Percentiles rank a stretch among this genome's conserved stretches.
phyloP scores from a whole-genome alignment of 805 yeast species.

The Pichia insulana region DNA sequence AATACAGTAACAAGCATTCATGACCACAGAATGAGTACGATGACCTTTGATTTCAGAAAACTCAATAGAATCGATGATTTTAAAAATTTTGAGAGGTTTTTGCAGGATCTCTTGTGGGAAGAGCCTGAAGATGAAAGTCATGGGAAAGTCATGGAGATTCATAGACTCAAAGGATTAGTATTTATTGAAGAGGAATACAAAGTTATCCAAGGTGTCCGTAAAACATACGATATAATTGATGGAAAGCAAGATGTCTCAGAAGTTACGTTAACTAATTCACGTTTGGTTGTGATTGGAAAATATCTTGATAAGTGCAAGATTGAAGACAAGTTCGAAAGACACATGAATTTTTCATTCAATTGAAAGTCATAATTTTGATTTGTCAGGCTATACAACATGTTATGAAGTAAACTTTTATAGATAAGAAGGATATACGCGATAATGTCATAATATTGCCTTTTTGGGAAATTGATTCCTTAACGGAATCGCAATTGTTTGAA shows the following conservation, averaged over 20 bases:
- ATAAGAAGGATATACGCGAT: neutral
- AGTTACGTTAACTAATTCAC: conserved; percentile 11
- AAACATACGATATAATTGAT: conserved; percentile 74
- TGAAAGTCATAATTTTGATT: neutral
- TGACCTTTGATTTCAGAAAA: conserved; percentile 38
- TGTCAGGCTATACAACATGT: neutral
- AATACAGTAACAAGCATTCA: conserved; percentile 28
- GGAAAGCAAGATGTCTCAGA: conserved; percentile 15
- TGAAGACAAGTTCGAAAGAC: conserved; percentile 5
- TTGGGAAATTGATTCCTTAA: too few species aligned
- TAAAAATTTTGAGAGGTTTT: conserved; percentile 44
- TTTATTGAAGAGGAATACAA: conserved; percentile 35
- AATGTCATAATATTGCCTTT: neutral
- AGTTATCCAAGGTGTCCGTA: conserved; percentile 87
- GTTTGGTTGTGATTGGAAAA: conserved; percentile 29
- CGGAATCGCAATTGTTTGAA: too few species aligned
- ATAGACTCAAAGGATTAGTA: conserved; percentile 73
- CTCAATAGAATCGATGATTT: conserved; percentile 31
- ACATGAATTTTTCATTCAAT: conserved; percentile 7
- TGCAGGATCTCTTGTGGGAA: conserved; percentile 77
- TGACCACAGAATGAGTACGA: conserved; percentile 47
- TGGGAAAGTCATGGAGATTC: conserved; percentile 46
- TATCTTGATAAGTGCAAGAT: conserved; percentile 12
- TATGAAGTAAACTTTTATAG: neutral
- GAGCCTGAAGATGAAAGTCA: conserved; percentile 32